These are phyloP conservation scores for Malassezia vespertilionis DNA, from an alignment of 1,284 basidiomycete species.

Conservation along the genomic window DNA sequence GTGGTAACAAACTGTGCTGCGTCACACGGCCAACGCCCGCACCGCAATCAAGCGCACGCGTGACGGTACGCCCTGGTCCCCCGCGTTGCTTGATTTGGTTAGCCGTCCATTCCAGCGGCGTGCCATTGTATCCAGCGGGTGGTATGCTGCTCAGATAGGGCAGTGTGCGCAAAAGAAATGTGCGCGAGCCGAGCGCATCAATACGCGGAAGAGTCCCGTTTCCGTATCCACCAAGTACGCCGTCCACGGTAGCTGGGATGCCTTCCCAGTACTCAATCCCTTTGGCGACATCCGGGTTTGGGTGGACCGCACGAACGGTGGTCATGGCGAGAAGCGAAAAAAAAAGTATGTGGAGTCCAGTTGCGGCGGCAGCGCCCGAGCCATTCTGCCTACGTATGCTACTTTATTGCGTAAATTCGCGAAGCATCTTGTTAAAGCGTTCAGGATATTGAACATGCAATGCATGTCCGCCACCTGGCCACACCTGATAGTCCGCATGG, in stretches of 20 bases:
- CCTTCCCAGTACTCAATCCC: constrained; percentile 44
- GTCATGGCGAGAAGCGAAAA: not conserved
- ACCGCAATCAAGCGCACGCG: constrained; percentile 42
- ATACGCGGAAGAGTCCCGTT: constrained; percentile 38
- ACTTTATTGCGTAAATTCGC: constrained; percentile 1
- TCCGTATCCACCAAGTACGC: constrained; percentile 41
- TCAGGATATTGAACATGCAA: constrained; percentile 53
- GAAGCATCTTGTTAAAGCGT: constrained; percentile 23
- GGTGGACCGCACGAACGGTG: constrained; percentile 26
- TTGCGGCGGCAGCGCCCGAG: not conserved
- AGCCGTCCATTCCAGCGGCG: constrained; percentile 26
- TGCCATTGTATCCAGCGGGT: constrained; percentile 28
- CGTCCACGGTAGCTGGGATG: constrained; percentile 42
- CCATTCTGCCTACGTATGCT: no score
- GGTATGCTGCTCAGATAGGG: constrained; percentile 34
- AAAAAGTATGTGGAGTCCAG: constrained; percentile 5
- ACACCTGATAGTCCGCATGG: constrained; percentile 59
- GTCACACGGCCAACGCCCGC: constrained; percentile 45
- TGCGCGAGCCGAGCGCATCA: constrained; percentile 42
- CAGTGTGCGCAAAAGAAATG: constrained; percentile 35
- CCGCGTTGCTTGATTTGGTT: constrained; percentile 27
- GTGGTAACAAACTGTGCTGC: constrained; percentile 33
- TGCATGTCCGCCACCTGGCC: constrained; percentile 61
- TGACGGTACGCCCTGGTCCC: constrained; percentile 27
- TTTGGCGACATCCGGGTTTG: constrained; percentile 36